Base-by-base conservation (phyloP, 345 rosid species). In the Eucalyptus urophylla region DNA sequence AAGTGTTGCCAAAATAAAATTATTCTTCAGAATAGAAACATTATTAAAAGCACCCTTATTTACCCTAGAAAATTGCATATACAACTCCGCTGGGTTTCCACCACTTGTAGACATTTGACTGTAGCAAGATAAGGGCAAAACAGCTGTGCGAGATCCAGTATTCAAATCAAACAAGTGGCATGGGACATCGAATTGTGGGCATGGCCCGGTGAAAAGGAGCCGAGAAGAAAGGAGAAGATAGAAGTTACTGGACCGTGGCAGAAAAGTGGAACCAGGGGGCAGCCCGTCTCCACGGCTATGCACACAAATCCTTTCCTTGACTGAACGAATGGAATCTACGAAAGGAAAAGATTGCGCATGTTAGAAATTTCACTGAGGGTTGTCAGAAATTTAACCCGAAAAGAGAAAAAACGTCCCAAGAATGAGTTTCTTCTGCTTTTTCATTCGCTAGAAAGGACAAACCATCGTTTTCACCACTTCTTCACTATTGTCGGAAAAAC, bases 231-330 rank as follows among this genome's bases (percentile, higher is more conserved):
- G 62, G 60, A 12, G 11, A n/a, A 85, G 37, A 33, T 40, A 49
- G 85, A 33, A 72, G 27, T 76, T 92, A 96, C 99, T 92, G 96
- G 98, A 89, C 99, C 99, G 90, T 92, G 95, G 93, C 96, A 92
- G 94, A 98, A 97, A 91, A 98, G 98, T 29, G 99, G 99, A 94
- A 98, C 97, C 86, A 97, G 92, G 43, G 99, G 98, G 33, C 81
- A 40, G 87, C 99, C 99, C 40, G 40, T 93, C 91, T 94, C 96
- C 90, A 97, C 94, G 90, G 99, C 99, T 89, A 95, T 86, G 89
- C 96, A 95, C 80, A 98, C 93, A 91, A 98, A 98, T 83, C 99
- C 99, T 93, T 91, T 95, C 92, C 98, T 94, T 10, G 93, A 50
- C 56, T 93, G 94, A 53, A 95, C 94, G 90, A 94, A 98, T 45